These are phyloP conservation scores for Boletellus emodensis DNA, from an alignment of 768 basidiomycete genomes.

Conservation along the genomic window DNA sequence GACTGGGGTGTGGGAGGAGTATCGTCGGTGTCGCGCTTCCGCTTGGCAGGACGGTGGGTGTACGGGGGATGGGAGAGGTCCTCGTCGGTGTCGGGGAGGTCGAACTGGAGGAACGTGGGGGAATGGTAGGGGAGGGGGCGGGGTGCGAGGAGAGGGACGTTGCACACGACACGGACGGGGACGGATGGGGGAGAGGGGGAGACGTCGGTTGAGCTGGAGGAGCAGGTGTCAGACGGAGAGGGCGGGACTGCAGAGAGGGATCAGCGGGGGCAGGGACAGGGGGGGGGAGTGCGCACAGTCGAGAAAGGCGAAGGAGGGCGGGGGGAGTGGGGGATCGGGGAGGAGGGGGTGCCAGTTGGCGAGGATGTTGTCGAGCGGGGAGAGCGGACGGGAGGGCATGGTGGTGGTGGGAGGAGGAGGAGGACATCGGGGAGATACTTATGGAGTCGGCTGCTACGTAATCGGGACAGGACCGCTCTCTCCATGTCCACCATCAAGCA, in stretches of 20 bases:
- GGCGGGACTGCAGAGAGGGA: conserved; percentile 33
- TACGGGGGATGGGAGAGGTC: conserved; percentile 70
- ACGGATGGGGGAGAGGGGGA: conserved; percentile 25
- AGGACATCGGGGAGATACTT: conserved; percentile 5
- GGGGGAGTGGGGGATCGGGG: not conserved
- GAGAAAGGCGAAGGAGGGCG: not conserved
- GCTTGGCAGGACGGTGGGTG: conserved; percentile 50
- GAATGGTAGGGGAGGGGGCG: conserved; percentile 67
- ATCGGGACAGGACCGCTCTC: not conserved
- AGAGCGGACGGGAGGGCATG: conserved; percentile 9
- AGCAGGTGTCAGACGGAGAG: conserved; percentile 41
- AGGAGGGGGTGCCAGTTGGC: not conserved
- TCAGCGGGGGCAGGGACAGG: not conserved
- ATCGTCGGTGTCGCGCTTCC: conserved; percentile 40
- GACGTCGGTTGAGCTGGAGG: conserved; percentile 19
- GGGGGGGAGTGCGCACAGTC: not conserved
- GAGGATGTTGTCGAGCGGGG: conserved; percentile 23
- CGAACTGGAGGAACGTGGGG: conserved; percentile 65
- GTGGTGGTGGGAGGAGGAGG: not conserved
- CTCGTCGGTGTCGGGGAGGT: conserved; percentile 63
- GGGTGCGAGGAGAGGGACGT: conserved; percentile 65
- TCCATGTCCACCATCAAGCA: conserved; percentile 17
- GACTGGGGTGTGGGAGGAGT: conserved; percentile 13
- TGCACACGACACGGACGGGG: conserved; percentile 51
- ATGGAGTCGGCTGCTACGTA: not conserved